Conservation (phyloP, 805 yeast genomes). For the Priceomyces medius region DNA sequence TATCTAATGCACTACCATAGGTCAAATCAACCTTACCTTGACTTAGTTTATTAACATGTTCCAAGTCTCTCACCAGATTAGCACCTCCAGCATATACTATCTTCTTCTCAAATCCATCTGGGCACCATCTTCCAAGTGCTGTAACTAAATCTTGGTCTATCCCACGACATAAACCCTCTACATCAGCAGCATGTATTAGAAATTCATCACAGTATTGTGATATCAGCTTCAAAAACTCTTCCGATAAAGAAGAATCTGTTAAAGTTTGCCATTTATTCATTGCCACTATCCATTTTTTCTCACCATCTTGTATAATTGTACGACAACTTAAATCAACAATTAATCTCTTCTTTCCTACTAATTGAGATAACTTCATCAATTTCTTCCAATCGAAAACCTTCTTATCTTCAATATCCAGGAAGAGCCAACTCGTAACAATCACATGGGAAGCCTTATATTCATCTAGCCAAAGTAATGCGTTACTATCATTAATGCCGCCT, state of each 20-base stretch:
- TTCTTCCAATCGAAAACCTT: slow-evolving; percentile 47
- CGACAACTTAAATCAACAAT: slow-evolving; percentile 92
- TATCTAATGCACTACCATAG: slow-evolving; percentile 88
- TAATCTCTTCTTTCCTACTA: slow-evolving; percentile 65
- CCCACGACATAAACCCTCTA: slow-evolving; percentile 93
- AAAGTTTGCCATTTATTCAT: slow-evolving; percentile 96
- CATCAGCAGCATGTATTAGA: slow-evolving; percentile 96
- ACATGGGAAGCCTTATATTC: slow-evolving; percentile 75
- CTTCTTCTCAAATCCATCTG: slow-evolving; percentile 52
- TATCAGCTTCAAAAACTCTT: slow-evolving; percentile 53
- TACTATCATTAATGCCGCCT: slow-evolving; percentile 79
- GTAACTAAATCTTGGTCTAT: slow-evolving; percentile 78
- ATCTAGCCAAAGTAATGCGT: slow-evolving; percentile 78
- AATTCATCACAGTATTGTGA: slow-evolving; percentile 78
- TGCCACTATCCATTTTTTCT: slow-evolving; percentile 81
- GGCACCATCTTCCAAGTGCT: slow-evolving; percentile 76
- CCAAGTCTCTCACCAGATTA: slow-evolving; percentile 64
- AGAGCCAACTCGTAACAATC: slow-evolving; percentile 89
- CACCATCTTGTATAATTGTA: slow-evolving; percentile 21
- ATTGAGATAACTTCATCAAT: slow-evolving; percentile 45
- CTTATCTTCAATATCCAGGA: slow-evolving; percentile 53
- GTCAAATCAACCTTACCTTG: slow-evolving; percentile 86
- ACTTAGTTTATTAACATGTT: slow-evolving; percentile 64
- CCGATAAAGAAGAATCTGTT: slow-evolving; percentile 60
- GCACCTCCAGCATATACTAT: slow-evolving; percentile 99